Conservation (phyloP, 139 green algal genomes). For the Volvox africanus region DNA sequence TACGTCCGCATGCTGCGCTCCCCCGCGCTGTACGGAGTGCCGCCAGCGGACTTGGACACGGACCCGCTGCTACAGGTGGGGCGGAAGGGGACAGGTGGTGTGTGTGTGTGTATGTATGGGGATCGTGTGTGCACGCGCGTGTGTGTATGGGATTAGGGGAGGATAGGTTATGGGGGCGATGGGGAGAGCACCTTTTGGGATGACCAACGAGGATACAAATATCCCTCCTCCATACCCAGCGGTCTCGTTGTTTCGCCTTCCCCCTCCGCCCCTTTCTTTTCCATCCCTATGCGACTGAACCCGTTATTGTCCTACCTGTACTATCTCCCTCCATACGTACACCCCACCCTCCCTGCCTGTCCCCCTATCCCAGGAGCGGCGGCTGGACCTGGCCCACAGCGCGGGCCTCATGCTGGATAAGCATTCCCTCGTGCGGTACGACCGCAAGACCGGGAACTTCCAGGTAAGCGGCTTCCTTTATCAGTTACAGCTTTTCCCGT, state of each 20-base stretch:
- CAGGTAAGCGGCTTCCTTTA: conserved; percentile 60
- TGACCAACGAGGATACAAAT: too few relatives aligned
- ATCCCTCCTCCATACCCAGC: too few relatives aligned
- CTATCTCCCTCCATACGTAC: too few relatives aligned
- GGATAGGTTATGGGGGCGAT: not conserved
- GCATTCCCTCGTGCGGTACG: conserved; percentile 95
- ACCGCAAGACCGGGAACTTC: conserved; percentile 89
- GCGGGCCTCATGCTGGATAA: conserved; percentile 91
- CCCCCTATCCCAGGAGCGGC: conserved; percentile 64
- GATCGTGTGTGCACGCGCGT: too few relatives aligned
- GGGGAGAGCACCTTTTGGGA: not conserved
- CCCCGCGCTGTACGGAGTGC: conserved; percentile 93
- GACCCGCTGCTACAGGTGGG: conserved; percentile 84
- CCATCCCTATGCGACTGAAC: too few relatives aligned
- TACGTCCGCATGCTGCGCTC: conserved; percentile 97
- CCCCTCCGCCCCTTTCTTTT: not conserved
- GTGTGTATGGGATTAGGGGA: not conserved
- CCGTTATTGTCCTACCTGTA: not conserved
- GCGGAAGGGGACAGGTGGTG: not conserved
- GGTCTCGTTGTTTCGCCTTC: not conserved
- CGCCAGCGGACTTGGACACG: conserved; percentile 71
- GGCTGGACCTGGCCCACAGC: conserved; percentile 93
- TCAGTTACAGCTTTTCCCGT: too few relatives aligned
- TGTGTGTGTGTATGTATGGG: not conserved
- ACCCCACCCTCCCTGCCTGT: not conserved